A percentile compares a stretch with the other conserved stretches of the same genome.
Conservation (phyloP, 2,329 filamentous ascomycete genomes). For the Venturia effusa region DNA sequence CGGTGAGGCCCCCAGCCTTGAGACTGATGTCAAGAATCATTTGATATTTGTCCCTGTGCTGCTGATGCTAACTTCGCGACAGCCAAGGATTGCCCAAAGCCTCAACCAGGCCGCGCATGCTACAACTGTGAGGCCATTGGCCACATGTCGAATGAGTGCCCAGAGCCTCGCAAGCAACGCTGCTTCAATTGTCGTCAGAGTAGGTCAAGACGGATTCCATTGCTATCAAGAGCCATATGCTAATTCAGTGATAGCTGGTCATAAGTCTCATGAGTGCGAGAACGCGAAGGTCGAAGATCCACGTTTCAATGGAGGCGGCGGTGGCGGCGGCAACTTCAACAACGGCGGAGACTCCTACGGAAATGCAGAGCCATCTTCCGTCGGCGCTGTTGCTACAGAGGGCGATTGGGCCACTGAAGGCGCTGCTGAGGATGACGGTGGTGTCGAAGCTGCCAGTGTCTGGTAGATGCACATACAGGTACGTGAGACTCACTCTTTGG, state of each 20-base stretch:
- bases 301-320: conserved; percentile 22
- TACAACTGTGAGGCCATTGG: conserved; percentile 29
- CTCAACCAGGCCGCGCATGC: conserved; percentile 38
- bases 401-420: conserved; percentile 9
- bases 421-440: conserved; percentile 5
- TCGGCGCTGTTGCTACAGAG: conserved; percentile 12
- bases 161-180: conserved; percentile 26
- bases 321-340: not conserved
- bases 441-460: not conserved
- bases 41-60: too few relatives aligned
- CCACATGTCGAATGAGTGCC: conserved; percentile 21
- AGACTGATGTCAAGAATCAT: too few relatives aligned
- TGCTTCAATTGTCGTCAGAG: conserved; percentile 57
- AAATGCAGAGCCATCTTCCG: conserved; percentile 15
- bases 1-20: too few relatives aligned
- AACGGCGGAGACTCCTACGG: not conserved
- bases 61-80: conserved; percentile 15
- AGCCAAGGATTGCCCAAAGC: conserved; percentile 41
- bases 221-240: conserved; percentile 25
- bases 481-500: not conserved
- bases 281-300: conserved; percentile 11
- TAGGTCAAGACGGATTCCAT: conserved; percentile 33
- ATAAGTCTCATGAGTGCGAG: not conserved
- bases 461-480: not conserved
- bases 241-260: not conserved